These are phyloP conservation scores for Amylocystis lapponica DNA, from an alignment of 768 basidiomycete species.

Conservation along the genomic window DNA sequence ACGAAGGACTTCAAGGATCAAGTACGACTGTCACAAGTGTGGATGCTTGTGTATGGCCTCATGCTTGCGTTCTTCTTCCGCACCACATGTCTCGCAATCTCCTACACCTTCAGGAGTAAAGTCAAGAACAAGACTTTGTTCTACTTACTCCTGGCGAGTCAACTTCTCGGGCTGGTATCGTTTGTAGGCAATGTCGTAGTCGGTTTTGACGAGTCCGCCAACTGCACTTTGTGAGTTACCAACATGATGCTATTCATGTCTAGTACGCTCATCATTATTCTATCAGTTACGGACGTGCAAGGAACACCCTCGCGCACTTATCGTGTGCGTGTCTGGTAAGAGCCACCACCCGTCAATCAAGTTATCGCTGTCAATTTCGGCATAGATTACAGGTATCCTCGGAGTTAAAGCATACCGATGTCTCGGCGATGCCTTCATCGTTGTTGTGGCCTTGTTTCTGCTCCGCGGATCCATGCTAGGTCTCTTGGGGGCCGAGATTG, in stretches of 20 bases:
- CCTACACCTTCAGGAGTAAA: constrained; percentile 48
- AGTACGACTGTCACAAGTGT: constrained; percentile 33
- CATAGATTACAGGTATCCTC: constrained; percentile 54
- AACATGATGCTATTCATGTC: too few species aligned
- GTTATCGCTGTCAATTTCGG: constrained; percentile 1
- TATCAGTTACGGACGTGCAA: not conserved
- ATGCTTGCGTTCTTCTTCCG: constrained; percentile 46
- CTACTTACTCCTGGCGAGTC: constrained; percentile 49
- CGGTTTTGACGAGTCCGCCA: constrained; percentile 34
- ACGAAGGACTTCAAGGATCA: constrained; percentile 42
- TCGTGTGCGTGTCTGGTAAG: constrained; percentile 22
- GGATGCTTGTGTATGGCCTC: constrained; percentile 43
- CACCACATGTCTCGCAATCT: constrained; percentile 44
- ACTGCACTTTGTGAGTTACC: constrained; percentile 48
- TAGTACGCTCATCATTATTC: constrained; percentile 13
- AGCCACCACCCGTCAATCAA: too few species aligned
- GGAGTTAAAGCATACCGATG: constrained; percentile 66
- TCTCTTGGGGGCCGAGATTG: constrained; percentile 38
- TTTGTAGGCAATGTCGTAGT: constrained; percentile 40
- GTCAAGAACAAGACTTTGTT: constrained; percentile 57
- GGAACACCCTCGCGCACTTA: constrained; percentile 10
- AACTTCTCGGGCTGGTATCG: constrained; percentile 43
- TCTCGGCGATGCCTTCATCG: constrained; percentile 50
- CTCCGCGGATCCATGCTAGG: constrained; percentile 37
- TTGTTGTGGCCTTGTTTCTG: constrained; percentile 41